Conservation (phyloP, 2,329 filamentous ascomycete species). For the Fusarium succisae region DNA sequence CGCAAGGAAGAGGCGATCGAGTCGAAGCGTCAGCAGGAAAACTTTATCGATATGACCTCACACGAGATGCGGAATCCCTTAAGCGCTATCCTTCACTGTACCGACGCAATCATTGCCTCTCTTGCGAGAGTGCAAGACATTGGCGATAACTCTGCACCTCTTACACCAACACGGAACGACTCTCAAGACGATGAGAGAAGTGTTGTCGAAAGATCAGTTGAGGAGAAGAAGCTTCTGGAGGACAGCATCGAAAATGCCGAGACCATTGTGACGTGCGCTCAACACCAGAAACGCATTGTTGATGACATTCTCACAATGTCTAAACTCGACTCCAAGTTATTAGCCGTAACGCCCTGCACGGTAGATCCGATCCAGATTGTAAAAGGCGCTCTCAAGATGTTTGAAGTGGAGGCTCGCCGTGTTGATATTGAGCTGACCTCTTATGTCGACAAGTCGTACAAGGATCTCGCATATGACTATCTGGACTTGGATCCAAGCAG, state of each 20-base stretch:
- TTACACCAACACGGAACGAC: slow-evolving; percentile 36
- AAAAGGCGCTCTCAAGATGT: slow-evolving; percentile 77
- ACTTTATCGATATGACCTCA: slow-evolving; percentile 80
- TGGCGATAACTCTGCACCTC: slow-evolving; percentile 35
- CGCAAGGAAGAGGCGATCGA: slow-evolving; percentile 66
- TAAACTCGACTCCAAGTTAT: slow-evolving; percentile 78
- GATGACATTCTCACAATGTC: slow-evolving; percentile 78
- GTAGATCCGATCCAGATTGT: slow-evolving; percentile 74
- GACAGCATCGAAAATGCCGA: slow-evolving; percentile 78
- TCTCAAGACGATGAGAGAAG: slow-evolving; percentile 1
- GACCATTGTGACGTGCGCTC: slow-evolving; percentile 79
- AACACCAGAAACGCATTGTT: slow-evolving; percentile 83
- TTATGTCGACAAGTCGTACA: slow-evolving; percentile 69
- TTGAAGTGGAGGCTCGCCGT: slow-evolving; percentile 76
- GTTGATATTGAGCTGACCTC: slow-evolving; percentile 74
- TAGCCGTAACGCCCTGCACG: slow-evolving; percentile 76
- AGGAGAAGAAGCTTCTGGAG: slow-evolving; percentile 58
- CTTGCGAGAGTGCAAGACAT: slow-evolving; percentile 57
- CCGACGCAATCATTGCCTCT: slow-evolving; percentile 72
- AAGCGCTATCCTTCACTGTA: slow-evolving; percentile 77
- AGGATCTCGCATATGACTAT: slow-evolving; percentile 67
- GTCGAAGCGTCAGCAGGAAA: slow-evolving; percentile 76
- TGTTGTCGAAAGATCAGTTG: slow-evolving; percentile 41
- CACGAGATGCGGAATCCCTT: slow-evolving; percentile 80
- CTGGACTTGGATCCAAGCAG: slow-evolving; percentile 77